Percentiles rank a stretch among this genome's conserved stretches.
These are phyloP conservation scores for Trichosporon faecale DNA, from an alignment of 1,284 basidiomycete genomes.

Conservation along the genomic window DNA sequence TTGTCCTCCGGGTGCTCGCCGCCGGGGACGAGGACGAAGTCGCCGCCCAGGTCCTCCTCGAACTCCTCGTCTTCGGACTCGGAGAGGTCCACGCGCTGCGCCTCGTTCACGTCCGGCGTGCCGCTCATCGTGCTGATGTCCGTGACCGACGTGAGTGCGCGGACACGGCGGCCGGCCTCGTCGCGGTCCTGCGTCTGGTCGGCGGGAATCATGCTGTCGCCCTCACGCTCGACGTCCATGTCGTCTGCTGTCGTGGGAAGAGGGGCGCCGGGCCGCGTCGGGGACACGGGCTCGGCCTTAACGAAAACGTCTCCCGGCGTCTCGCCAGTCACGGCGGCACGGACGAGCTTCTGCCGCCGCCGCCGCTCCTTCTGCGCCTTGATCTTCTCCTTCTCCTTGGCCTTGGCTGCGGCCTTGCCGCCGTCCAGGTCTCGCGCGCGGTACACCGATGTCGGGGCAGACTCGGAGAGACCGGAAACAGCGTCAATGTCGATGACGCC, in stretches of 20 bases:
- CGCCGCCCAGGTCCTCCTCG: slow-evolving; percentile 75
- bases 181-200: slow-evolving; percentile 46
- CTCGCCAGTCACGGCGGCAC: not conserved
- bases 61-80: slow-evolving; percentile 84
- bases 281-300: slow-evolving; percentile 46
- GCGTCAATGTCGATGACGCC: slow-evolving; percentile 77
- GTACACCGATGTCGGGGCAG: slow-evolving; percentile 73
- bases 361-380: slow-evolving; percentile 25
- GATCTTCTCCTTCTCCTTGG: slow-evolving; percentile 47
- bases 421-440: slow-evolving; percentile 53
- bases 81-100: slow-evolving; percentile 73
- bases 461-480: slow-evolving; percentile 76
- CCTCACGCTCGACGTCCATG: slow-evolving; percentile 22
- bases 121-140: slow-evolving; percentile 3
- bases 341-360: slow-evolving; percentile 25
- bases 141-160: slow-evolving; percentile 37
- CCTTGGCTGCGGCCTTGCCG: slow-evolving; percentile 47
- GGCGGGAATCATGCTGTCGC: slow-evolving; percentile 41
- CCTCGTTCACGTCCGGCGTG: slow-evolving; percentile 54
- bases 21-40: slow-evolving; percentile 60
- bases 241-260: slow-evolving; percentile 9
- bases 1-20: slow-evolving; percentile 59
- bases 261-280: not conserved
- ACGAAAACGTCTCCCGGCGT: slow-evolving; percentile 18
- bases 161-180: slow-evolving; percentile 35